phyloP scores from a whole-genome alignment of 2,329 filamentous ascomycete species.

The Rachicladosporium sp. region DNA sequence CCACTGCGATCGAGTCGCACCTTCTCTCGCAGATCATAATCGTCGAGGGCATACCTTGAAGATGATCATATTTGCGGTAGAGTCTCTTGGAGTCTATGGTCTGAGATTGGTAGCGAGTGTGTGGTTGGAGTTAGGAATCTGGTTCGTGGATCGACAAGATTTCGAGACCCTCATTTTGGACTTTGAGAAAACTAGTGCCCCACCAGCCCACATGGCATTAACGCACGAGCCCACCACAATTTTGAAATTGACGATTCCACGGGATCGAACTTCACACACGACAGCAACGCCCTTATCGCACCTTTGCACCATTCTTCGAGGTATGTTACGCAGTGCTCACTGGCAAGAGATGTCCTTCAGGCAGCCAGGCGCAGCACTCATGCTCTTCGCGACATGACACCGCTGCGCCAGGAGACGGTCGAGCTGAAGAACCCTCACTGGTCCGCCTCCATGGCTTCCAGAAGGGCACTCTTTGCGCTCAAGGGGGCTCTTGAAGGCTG shows the following conservation, averaged over 20 bases:
- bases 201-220: not conserved
- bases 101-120: too few species aligned
- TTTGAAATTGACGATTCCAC: not conserved
- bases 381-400: conserved; percentile 28
- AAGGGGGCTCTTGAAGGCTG: conserved; percentile 50
- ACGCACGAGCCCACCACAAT: conserved; percentile 3
- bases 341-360: conserved; percentile 36
- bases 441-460: conserved; percentile 4
- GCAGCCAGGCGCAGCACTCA: conserved; percentile 38
- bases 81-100: too few species aligned
- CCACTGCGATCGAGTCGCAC: not conserved
- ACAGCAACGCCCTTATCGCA: too few species aligned
- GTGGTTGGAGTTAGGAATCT: too few species aligned
- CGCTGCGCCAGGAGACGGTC: conserved; percentile 35
- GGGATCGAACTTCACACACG: too few species aligned
- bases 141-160: too few species aligned
- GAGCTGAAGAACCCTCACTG: conserved; percentile 55
- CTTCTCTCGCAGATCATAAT: too few species aligned
- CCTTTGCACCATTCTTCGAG: conserved; percentile 11
- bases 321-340: conserved; percentile 19
- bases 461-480: conserved; percentile 58
- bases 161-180: too few species aligned
- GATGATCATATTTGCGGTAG: conserved; percentile 41
- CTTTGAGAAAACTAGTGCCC: too few species aligned
- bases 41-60: conserved; percentile 37